Percentiles rank a stretch among this genome's conserved stretches.
Conservation (phyloP, 2,329 filamentous ascomycete genomes). For the Alternaria infectoria region DNA sequence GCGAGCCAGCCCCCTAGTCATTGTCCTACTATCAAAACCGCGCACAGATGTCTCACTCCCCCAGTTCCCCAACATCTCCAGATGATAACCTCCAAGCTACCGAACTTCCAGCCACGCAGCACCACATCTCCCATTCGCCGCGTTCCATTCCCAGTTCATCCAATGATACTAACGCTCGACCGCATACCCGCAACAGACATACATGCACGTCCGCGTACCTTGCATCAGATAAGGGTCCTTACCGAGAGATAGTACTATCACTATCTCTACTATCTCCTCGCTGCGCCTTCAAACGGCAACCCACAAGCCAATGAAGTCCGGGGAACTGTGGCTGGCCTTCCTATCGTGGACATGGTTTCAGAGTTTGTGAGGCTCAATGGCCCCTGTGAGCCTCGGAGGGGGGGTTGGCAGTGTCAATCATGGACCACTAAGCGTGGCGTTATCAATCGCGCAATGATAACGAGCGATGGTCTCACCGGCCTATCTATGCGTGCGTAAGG, state of each 20-base stretch:
- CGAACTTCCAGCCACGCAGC: not conserved
- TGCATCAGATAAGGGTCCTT: not conserved
- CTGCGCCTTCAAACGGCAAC: not conserved
- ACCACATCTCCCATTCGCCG: not conserved
- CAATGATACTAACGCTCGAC: not conserved
- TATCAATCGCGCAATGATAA: conserved; percentile 49
- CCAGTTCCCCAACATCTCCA: not conserved
- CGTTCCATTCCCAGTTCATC: not conserved
- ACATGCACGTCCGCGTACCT: not conserved
- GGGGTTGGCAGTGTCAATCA: not conserved
- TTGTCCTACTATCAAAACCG: not conserved
- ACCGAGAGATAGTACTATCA: conserved; percentile 3
- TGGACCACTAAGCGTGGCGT: conserved; percentile 37
- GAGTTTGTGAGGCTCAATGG: conserved; percentile 10
- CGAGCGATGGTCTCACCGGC: conserved; percentile 37
- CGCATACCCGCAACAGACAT: not conserved
- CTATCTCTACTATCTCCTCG: conserved; percentile 12
- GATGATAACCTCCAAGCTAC: not conserved
- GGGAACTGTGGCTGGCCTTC: not conserved
- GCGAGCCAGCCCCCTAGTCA: not conserved
- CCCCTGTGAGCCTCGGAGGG: conserved; percentile 15
- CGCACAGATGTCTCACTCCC: not conserved
- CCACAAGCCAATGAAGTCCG: not conserved
- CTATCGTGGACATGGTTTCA: conserved; percentile 1
- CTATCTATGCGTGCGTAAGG: not conserved